Evolutionary conservation across 495 filamentous ascomycete genomes (phyloP).

Genomic region (Darksidea phi): DNA sequence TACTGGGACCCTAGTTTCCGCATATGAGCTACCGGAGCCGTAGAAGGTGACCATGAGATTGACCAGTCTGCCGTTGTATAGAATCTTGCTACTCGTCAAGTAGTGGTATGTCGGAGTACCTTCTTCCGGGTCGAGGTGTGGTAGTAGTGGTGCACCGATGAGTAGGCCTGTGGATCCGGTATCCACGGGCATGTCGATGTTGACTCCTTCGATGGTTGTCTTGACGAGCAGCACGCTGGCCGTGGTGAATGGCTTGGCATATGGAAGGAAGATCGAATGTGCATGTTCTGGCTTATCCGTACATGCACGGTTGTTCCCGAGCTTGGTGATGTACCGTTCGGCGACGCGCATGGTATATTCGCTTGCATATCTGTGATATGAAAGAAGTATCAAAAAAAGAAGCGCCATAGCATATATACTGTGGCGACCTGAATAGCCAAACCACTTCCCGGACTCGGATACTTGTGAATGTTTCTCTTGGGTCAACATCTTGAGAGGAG

Average conservation of each 20-base stretch:
- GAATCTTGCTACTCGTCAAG: slow-evolving; percentile 19
- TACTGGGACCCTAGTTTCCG: slow-evolving; percentile 18
- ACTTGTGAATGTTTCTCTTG: too few relatives aligned
- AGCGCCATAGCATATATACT: background rate
- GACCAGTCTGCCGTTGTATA: slow-evolving; percentile 25
- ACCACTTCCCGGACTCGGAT: too few relatives aligned
- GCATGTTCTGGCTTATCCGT: background rate
- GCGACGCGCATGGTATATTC: too few relatives aligned
- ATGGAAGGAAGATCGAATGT: slow-evolving; percentile 23
- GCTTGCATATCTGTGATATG: too few relatives aligned
- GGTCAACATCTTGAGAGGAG: too few relatives aligned
- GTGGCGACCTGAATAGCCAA: background rate
- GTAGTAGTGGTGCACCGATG: slow-evolving; percentile 26
- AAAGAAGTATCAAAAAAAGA: too few relatives aligned
- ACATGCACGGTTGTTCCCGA: too few relatives aligned
- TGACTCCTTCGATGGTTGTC: slow-evolving; percentile 6
- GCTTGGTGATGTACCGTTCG: too few relatives aligned
- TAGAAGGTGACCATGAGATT: slow-evolving; percentile 21
- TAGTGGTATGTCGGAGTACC: slow-evolving; percentile 16
- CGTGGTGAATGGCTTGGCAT: slow-evolving; percentile 7
- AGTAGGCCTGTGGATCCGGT: slow-evolving; percentile 26
- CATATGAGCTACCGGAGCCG: background rate
- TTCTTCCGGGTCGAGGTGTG: background rate
- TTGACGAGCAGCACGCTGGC: slow-evolving; percentile 6
- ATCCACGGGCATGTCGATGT: slow-evolving; percentile 28